phyloP scores from a whole-genome alignment of 225 moss, liverwort and hornwort species.

The Polytrichum commune region DNA sequence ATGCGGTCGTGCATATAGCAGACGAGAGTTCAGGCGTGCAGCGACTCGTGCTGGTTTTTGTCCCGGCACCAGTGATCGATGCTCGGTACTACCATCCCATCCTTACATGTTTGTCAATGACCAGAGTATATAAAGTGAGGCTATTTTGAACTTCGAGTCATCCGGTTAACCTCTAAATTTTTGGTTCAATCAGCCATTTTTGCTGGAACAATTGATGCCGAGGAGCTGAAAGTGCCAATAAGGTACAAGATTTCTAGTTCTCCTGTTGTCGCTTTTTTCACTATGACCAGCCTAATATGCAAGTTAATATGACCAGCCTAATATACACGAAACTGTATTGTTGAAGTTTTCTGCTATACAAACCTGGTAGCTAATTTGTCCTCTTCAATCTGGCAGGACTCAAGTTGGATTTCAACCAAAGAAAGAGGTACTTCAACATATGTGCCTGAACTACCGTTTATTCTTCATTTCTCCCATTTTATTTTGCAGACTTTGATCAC shows the following conservation, averaged over 20 bases:
- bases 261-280: neutral
- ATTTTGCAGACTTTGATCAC: too few species aligned
- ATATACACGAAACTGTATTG: too few species aligned
- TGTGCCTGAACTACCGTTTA: too few species aligned
- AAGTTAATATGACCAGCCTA: too few species aligned
- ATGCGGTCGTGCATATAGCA: slow-evolving; percentile 64
- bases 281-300: too few species aligned
- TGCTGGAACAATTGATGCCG: slow-evolving; percentile 71
- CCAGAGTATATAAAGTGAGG: too few species aligned
- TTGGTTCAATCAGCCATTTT: slow-evolving; percentile 6
- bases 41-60: slow-evolving; percentile 73
- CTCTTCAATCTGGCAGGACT: slow-evolving; percentile 59
- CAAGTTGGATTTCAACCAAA: slow-evolving; percentile 83
- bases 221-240: slow-evolving; percentile 93
- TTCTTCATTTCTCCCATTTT: too few species aligned
- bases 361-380: slow-evolving; percentile 1
- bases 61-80: slow-evolving; percentile 94
- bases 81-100: slow-evolving; percentile 51
- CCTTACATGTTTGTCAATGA: too few species aligned
- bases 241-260: slow-evolving; percentile 37
- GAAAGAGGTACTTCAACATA: slow-evolving; percentile 62
- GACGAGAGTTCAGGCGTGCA: slow-evolving; percentile 64
- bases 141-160: neutral
- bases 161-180: slow-evolving; percentile 3
- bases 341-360: too few species aligned